A percentile compares a stretch with the other conserved stretches of the same genome.
Conservation (phyloP, 257 asterid species). For the Solanum ahanhuiri region DNA sequence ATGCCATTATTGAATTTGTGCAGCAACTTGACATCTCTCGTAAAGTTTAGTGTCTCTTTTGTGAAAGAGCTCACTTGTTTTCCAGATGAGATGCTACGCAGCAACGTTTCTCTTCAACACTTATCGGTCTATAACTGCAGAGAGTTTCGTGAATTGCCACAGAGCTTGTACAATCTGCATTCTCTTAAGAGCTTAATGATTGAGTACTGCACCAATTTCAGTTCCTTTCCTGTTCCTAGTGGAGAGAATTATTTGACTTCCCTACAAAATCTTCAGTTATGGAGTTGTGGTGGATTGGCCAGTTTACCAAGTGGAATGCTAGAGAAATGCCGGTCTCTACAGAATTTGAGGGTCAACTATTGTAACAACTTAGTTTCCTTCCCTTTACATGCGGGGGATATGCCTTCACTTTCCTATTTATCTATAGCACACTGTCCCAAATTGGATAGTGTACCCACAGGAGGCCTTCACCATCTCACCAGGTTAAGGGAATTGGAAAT, state of each 20-base stretch:
- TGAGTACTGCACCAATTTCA: background rate
- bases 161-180: background rate
- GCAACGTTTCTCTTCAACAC: background rate
- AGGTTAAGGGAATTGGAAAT: background rate
- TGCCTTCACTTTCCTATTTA: background rate
- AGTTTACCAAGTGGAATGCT: slow-evolving; percentile 10
- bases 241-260: background rate
- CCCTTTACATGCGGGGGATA: background rate
- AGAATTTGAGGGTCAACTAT: rapidly evolving
- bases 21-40: slow-evolving; percentile 3
- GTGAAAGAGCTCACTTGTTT: background rate
- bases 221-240: background rate
- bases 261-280: background rate
- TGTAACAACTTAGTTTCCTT: background rate
- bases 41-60: background rate
- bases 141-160: slow-evolving; percentile 3
- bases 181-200: background rate
- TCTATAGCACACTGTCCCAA: background rate
- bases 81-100: background rate
- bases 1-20: slow-evolving; percentile 1
- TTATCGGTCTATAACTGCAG: background rate
- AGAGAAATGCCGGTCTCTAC: background rate
- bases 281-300: background rate
- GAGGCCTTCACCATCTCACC: background rate
- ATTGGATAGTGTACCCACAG: background rate